Conservation (phyloP, 2,329 filamentous ascomycete species). For the Bipolaris bicolor region DNA sequence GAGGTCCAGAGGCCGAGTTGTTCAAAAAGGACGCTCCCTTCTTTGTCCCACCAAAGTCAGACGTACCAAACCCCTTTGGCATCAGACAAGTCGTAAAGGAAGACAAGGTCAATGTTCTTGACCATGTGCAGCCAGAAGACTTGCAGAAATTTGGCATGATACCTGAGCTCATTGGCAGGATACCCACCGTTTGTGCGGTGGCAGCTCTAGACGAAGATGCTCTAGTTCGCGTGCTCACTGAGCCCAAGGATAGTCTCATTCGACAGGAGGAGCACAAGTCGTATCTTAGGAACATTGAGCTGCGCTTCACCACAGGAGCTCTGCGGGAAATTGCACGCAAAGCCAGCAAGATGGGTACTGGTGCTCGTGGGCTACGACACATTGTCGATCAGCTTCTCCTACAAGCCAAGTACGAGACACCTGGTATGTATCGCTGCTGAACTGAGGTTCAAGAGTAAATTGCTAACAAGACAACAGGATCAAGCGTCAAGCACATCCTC, state of each 20-base stretch:
- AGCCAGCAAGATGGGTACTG: conserved; percentile 72
- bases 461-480: conserved; percentile 37
- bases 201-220: conserved; percentile 71
- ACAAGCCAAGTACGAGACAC: conserved; percentile 57
- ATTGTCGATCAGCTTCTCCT: conserved; percentile 56
- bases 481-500: conserved; percentile 53
- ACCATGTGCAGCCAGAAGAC: conserved; percentile 76
- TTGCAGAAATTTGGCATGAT: conserved; percentile 89
- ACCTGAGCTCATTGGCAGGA: conserved; percentile 91
- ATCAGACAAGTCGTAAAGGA: conserved; percentile 26
- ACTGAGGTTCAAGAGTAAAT: not conserved
- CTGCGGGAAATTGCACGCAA: conserved; percentile 81
- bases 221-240: conserved; percentile 86
- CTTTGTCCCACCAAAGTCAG: conserved; percentile 50
- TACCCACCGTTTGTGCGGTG: conserved; percentile 88
- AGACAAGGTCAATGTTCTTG: conserved; percentile 63
- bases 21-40: conserved; percentile 66
- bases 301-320: conserved; percentile 82
- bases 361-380: conserved; percentile 59
- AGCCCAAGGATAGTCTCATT: conserved; percentile 86
- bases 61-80: conserved; percentile 31
- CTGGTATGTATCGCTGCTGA: conserved; percentile 37
- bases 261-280: conserved; percentile 91
- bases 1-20: conserved; percentile 62
- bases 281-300: conserved; percentile 74